These are phyloP conservation scores for Trichocladium uniseriatum DNA, from an alignment of 495 filamentous ascomycete species.

Conservation along the genomic window DNA sequence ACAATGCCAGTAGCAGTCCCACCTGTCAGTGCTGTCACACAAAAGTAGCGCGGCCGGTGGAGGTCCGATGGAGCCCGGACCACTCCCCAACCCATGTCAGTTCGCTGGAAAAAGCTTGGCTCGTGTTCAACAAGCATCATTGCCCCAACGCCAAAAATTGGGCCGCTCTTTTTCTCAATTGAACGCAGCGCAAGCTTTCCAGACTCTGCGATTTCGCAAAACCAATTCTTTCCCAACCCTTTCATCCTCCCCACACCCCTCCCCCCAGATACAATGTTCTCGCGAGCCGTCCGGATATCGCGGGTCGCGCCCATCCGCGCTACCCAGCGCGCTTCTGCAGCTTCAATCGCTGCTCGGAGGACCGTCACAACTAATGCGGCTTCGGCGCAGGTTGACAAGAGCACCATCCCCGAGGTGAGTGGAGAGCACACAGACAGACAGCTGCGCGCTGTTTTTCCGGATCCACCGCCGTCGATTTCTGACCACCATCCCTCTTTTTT, in stretches of 20 bases:
- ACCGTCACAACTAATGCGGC: conserved; percentile 92
- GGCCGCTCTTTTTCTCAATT: conserved; percentile 13
- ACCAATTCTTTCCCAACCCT: neutral
- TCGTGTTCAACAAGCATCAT: conserved; percentile 20
- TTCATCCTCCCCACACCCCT: neutral
- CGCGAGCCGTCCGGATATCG: conserved; percentile 41
- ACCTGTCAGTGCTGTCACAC: neutral
- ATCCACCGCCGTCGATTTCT: neutral
- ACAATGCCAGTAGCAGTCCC: neutral
- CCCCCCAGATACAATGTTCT: conserved; percentile 37
- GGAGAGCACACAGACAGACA: neutral
- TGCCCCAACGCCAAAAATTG: conserved; percentile 23
- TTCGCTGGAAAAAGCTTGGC: conserved; percentile 14
- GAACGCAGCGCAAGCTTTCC: neutral
- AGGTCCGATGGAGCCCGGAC: conserved; percentile 9
- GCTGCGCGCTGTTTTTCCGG: neutral
- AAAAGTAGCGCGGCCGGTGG: conserved; percentile 9
- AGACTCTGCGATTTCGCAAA: conserved; percentile 9
- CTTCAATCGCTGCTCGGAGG: conserved; percentile 42
- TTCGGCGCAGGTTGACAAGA: conserved; percentile 78
- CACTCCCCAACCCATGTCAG: conserved; percentile 6
- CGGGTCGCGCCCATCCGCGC: conserved; percentile 37
- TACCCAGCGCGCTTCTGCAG: conserved; percentile 36
- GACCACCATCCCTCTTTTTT: neutral
- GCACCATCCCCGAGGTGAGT: conserved; percentile 58